These are phyloP conservation scores for Lecanicillium sp. DNA, from an alignment of 2,329 filamentous ascomycete genomes.

Conservation along the genomic window DNA sequence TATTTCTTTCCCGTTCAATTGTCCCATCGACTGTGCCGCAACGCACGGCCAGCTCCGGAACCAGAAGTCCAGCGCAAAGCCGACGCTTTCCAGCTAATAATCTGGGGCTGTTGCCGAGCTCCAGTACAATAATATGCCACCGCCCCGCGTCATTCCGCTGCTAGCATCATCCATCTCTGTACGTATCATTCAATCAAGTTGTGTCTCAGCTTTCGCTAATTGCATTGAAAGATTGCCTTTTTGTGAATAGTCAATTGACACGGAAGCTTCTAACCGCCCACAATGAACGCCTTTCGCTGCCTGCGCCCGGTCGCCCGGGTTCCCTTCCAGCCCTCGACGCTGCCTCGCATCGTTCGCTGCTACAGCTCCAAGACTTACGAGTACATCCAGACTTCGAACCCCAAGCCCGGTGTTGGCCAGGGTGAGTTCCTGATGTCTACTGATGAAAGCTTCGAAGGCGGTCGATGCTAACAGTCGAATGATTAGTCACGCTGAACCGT, in stretches of 20 bases:
- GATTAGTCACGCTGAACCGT: constrained; percentile 79
- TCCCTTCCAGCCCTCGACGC: constrained; percentile 47
- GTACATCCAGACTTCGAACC: constrained; percentile 73
- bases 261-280: constrained; percentile 12
- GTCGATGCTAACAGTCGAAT: too few relatives aligned
- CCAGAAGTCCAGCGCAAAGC: neutral
- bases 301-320: constrained; percentile 51
- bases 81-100: constrained; percentile 11
- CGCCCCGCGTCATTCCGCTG: constrained; percentile 10
- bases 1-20: too few relatives aligned
- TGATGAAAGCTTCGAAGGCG: too few relatives aligned
- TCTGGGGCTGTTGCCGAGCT: constrained; percentile 2
- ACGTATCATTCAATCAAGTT: neutral
- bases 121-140: constrained; percentile 3
- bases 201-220: neutral
- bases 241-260: neutral
- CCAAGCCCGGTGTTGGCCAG: constrained; percentile 83
- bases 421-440: constrained; percentile 55
- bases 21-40: too few relatives aligned
- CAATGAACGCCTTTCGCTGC: constrained; percentile 50
- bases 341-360: constrained; percentile 49
- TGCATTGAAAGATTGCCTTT: neutral
- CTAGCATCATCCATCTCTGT: constrained; percentile 6
- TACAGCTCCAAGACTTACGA: constrained; percentile 62
- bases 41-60: neutral